Evolutionary conservation across 139 green algal species (phyloP).

Genomic region (Dunaliella primolecta): DNA sequence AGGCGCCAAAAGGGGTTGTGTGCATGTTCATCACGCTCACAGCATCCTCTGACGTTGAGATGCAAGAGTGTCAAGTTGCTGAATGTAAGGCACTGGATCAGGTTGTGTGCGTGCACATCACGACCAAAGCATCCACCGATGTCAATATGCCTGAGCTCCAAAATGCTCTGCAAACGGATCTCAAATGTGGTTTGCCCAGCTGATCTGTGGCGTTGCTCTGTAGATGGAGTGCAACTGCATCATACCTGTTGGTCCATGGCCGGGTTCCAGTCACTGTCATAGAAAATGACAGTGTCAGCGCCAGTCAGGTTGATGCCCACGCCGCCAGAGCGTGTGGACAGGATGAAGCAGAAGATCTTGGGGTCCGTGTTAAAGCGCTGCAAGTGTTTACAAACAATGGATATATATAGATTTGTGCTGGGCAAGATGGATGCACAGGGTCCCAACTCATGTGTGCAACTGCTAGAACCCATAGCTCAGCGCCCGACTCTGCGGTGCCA

Average conservation of each 20-base stretch:
- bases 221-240: not conserved
- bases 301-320: slow-evolving; percentile 98
- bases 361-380: slow-evolving; percentile 48
- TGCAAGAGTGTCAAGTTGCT: not conserved
- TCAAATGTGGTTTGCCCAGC: not conserved
- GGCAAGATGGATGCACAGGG: not conserved
- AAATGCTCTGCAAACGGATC: not conserved
- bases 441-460: too few relatives aligned
- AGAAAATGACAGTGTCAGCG: slow-evolving; percentile 97
- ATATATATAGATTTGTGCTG: not conserved
- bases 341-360: slow-evolving; percentile 91
- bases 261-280: slow-evolving; percentile 94
- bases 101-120: too few relatives aligned
- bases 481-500: too few relatives aligned
- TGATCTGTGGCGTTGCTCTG: not conserved
- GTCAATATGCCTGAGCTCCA: not conserved
- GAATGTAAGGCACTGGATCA: too few relatives aligned
- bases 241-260: slow-evolving; percentile 33
- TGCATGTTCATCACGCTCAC: too few relatives aligned
- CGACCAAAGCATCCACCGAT: not conserved
- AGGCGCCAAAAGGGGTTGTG: too few relatives aligned
- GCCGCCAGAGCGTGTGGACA: slow-evolving; percentile 90
- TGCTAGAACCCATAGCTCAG: too few relatives aligned
- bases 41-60: too few relatives aligned
- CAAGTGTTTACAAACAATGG: not conserved